Conservation (phyloP, 352 stramenopile genomes). For the Phytophthora citricola region DNA sequence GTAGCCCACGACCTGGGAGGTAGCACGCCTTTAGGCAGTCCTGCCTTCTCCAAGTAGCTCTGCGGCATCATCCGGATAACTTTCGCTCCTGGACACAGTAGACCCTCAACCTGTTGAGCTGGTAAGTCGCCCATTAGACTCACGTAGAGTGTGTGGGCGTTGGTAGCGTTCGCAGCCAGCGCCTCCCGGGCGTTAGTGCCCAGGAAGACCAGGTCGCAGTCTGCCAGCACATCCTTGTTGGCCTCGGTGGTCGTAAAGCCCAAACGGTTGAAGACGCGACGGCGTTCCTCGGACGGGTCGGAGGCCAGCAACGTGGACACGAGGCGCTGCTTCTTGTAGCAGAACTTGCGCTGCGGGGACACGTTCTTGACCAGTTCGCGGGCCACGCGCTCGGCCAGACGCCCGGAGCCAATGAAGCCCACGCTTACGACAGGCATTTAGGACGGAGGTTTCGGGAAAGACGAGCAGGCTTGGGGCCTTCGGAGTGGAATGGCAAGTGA, state of each 20-base stretch:
- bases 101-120: constrained; percentile 55
- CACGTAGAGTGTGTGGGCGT: constrained; percentile 66
- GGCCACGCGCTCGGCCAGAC: constrained; percentile 67
- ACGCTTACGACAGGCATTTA: constrained; percentile 59
- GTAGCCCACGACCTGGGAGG: constrained; percentile 62
- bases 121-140: constrained; percentile 75
- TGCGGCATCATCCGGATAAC: constrained; percentile 83
- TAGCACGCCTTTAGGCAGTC: constrained; percentile 58
- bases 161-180: constrained; percentile 39
- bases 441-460: background rate
- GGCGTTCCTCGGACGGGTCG: constrained; percentile 62
- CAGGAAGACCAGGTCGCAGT: constrained; percentile 79
- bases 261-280: constrained; percentile 62
- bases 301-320: constrained; percentile 73
- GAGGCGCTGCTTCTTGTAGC: constrained; percentile 77
- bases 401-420: constrained; percentile 77
- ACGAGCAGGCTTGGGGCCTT: constrained; percentile 2
- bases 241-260: constrained; percentile 71
- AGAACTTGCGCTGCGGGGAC: constrained; percentile 64
- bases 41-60: constrained; percentile 59
- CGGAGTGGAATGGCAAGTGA: constrained; percentile 22
- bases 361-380: constrained; percentile 71
- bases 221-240: constrained; percentile 64
- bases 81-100: constrained; percentile 68
- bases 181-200: constrained; percentile 61